Conservation (phyloP, 805 yeast species). For the Yamadazyma insecticola region DNA sequence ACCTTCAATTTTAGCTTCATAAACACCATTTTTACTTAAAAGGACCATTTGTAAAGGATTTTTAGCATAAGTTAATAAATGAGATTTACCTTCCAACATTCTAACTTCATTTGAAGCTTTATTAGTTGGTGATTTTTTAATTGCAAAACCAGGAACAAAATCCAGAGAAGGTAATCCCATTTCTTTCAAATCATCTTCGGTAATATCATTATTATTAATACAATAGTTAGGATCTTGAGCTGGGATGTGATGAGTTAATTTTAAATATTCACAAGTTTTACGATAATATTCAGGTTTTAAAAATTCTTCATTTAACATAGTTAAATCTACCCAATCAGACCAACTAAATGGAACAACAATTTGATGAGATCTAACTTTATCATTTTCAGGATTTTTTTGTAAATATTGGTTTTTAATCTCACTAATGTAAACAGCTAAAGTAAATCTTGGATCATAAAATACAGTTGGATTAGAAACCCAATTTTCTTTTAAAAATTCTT, state of each 20-base stretch:
- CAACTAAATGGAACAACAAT: slow-evolving; percentile 40
- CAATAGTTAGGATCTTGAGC: slow-evolving; percentile 26
- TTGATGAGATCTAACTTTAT: slow-evolving; percentile 9
- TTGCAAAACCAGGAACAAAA: slow-evolving; percentile 39
- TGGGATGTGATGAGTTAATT: slow-evolving; percentile 13
- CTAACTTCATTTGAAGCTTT: slow-evolving; percentile 31
- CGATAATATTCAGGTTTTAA: slow-evolving; percentile 14
- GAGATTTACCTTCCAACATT: slow-evolving; percentile 30
- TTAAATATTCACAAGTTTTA: slow-evolving; percentile 18
- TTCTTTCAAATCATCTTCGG: slow-evolving; percentile 15
- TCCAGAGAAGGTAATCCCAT: slow-evolving; percentile 18
- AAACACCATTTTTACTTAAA: slow-evolving; percentile 23
- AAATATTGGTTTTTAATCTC: slow-evolving; percentile 25
- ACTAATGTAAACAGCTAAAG: slow-evolving; percentile 45
- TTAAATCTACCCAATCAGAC: slow-evolving; percentile 53
- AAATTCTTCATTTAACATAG: slow-evolving; percentile 30
- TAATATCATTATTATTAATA: slow-evolving; percentile 13
- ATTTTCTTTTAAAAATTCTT: slow-evolving; percentile 14
- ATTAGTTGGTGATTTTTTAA: slow-evolving; percentile 20
- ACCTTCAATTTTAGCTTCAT: slow-evolving; percentile 22
- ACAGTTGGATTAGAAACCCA: slow-evolving; percentile 17
- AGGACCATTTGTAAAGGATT: slow-evolving; percentile 28
- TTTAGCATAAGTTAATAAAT: slow-evolving; percentile 22
- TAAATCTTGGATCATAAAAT: slow-evolving; percentile 54
- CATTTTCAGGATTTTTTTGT: slow-evolving; percentile 6